These are phyloP conservation scores for Starmerella stellata DNA, from an alignment of 805 yeast species.

Conservation along the genomic window DNA sequence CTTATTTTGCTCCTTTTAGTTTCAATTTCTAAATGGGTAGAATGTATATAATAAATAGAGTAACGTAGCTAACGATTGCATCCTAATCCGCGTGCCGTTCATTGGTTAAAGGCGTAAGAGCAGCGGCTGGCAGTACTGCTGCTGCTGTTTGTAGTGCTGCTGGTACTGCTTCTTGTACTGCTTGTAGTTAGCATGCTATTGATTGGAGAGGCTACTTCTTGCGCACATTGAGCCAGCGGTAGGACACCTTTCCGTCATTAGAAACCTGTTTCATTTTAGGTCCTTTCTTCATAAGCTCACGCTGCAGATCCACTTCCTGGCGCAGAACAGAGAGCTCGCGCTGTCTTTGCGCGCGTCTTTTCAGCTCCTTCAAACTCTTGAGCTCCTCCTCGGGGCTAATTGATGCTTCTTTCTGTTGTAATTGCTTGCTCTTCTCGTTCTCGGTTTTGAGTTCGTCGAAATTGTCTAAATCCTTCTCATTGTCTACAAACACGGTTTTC, in stretches of 20 bases:
- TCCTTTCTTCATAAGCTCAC: slow-evolving; percentile 82
- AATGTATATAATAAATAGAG: too few relatives aligned
- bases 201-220: slow-evolving; percentile 17
- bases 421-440: slow-evolving; percentile 49
- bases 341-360: slow-evolving; percentile 52
- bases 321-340: slow-evolving; percentile 50
- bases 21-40: too few relatives aligned
- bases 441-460: slow-evolving; percentile 56
- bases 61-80: too few relatives aligned
- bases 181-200: background rate
- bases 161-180: background rate
- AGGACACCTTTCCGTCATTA: slow-evolving; percentile 47
- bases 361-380: slow-evolving; percentile 40
- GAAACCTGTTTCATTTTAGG: slow-evolving; percentile 57
- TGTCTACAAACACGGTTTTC: slow-evolving; percentile 75
- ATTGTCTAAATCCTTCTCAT: slow-evolving; percentile 33
- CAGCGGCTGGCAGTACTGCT: too few relatives aligned
- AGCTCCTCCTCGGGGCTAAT: slow-evolving; percentile 27
- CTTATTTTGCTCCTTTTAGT: background rate
- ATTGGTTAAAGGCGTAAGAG: too few relatives aligned
- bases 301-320: slow-evolving; percentile 53
- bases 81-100: too few relatives aligned
- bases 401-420: slow-evolving; percentile 25
- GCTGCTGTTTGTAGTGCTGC: background rate
- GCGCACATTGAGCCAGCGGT: slow-evolving; percentile 60